Evolutionary conservation across 2,329 filamentous ascomycete species (phyloP).

Genomic region (Exophiala xenobiotica): DNA sequence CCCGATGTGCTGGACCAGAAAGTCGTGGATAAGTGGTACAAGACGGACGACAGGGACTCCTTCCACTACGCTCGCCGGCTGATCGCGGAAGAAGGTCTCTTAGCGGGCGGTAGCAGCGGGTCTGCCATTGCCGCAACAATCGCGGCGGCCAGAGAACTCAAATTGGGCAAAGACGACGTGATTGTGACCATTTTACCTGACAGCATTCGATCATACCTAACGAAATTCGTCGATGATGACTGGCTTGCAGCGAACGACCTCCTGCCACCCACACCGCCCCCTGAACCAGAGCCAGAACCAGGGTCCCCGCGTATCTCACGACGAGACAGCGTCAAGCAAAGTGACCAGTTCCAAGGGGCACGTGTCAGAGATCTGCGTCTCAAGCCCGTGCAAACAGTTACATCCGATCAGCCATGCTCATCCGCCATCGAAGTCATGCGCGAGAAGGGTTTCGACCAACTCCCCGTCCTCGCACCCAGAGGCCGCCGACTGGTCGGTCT

Average conservation of each 20-base stretch:
- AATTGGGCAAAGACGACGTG: conserved; percentile 78
- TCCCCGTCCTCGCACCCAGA: conserved; percentile 76
- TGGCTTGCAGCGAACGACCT: conserved; percentile 98
- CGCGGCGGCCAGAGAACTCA: conserved; percentile 71
- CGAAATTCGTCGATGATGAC: conserved; percentile 98
- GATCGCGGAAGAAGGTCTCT: conserved; percentile 89
- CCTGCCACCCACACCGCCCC: conserved; percentile 61
- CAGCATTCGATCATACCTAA: conserved; percentile 94
- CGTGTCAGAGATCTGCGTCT: conserved; percentile 81
- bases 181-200: conserved; percentile 91
- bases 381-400: conserved; percentile 88
- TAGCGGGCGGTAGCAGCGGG: conserved; percentile 91
- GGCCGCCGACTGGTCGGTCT: conserved; percentile 79
- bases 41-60: conserved; percentile 89
- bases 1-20: conserved; percentile 85
- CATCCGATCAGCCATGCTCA: conserved; percentile 68
- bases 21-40: conserved; percentile 91
- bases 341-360: conserved; percentile 72
- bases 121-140: conserved; percentile 84
- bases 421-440: conserved; percentile 97
- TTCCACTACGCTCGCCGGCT: conserved; percentile 87
- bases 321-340: conserved; percentile 39
- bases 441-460: conserved; percentile 95
- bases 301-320: conserved; percentile 38
- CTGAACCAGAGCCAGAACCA: conserved; percentile 42